Conservation (phyloP, 2,329 filamentous ascomycete species). For the Colletotrichum sansevieriae region DNA sequence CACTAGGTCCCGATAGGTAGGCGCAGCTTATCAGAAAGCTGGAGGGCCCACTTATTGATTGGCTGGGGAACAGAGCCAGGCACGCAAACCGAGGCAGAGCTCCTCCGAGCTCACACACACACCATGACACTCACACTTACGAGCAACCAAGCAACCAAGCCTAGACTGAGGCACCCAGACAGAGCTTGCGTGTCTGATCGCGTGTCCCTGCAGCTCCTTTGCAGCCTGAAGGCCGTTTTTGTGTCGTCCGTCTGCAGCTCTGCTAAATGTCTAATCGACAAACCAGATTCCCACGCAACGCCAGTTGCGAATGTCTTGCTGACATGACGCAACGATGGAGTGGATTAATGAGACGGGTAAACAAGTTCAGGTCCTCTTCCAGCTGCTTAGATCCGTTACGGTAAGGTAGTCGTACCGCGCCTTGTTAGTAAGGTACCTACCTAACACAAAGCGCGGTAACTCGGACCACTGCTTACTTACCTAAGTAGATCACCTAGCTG, state of each 20-base stretch:
- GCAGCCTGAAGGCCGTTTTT: conserved; percentile 17
- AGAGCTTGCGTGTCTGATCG: conserved; percentile 42
- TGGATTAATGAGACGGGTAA: conserved; percentile 8
- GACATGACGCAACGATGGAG: conserved; percentile 14
- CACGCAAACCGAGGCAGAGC: conserved; percentile 35
- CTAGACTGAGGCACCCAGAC: conserved; percentile 30
- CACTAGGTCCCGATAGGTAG: conserved; percentile 25
- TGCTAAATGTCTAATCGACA: too few relatives aligned
- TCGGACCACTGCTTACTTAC: too few relatives aligned
- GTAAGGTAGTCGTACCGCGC: too few relatives aligned
- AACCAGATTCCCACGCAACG: not conserved
- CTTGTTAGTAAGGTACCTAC: too few relatives aligned
- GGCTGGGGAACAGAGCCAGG: conserved; percentile 19
- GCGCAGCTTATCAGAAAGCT: conserved; percentile 18
- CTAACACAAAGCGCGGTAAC: too few relatives aligned
- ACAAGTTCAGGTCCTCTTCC: not conserved
- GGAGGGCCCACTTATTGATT: conserved; percentile 17
- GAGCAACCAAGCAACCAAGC: too few relatives aligned
- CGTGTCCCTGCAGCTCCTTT: conserved; percentile 38
- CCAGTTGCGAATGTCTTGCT: not conserved
- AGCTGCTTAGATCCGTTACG: too few relatives aligned
- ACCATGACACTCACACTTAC: conserved; percentile 19
- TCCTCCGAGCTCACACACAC: conserved; percentile 35
- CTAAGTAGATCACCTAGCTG: too few relatives aligned
- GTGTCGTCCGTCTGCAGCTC: not conserved